phyloP scores from a whole-genome alignment of 2,329 filamentous ascomycete species.

The Tolypocladium inflatum region DNA sequence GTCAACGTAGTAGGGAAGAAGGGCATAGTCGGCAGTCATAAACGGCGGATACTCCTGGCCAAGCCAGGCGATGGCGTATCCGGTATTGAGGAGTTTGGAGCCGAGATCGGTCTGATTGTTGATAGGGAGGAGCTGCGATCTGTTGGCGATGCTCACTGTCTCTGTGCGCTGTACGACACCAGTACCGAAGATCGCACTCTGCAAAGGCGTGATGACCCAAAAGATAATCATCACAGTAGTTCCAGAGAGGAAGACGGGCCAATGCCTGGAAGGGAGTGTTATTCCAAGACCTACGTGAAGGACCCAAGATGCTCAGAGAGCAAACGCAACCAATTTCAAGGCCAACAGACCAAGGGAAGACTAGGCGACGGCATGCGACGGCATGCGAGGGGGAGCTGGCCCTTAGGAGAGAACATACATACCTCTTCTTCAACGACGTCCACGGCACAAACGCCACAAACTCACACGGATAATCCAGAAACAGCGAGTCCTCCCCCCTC shows the following conservation, averaged over 20 bases:
- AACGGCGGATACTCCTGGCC: slow-evolving; percentile 32
- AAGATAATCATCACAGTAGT: slow-evolving; percentile 40
- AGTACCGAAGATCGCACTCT: slow-evolving; percentile 43
- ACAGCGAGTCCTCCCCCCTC: slow-evolving; percentile 31
- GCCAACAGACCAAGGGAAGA: too few relatives aligned
- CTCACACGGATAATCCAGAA: slow-evolving; percentile 41
- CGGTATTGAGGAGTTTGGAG: slow-evolving; percentile 19
- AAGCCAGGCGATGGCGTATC: slow-evolving; percentile 36
- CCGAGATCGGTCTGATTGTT: not conserved
- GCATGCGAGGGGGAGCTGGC: too few relatives aligned
- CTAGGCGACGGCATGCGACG: too few relatives aligned
- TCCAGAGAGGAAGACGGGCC: slow-evolving; percentile 17
- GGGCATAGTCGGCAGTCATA: slow-evolving; percentile 29
- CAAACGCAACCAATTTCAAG: not conserved
- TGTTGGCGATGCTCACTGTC: not conserved
- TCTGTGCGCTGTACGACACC: slow-evolving; percentile 15
- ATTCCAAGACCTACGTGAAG: not conserved
- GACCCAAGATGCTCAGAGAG: slow-evolving; percentile 10
- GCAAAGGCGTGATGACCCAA: slow-evolving; percentile 44
- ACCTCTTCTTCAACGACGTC: slow-evolving; percentile 16
- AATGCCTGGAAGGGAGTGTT: not conserved
- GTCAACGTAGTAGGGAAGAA: slow-evolving; percentile 30
- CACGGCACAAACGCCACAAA: slow-evolving; percentile 24
- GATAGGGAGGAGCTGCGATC: slow-evolving; percentile 7
- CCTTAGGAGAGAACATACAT: too few relatives aligned